Evolutionary conservation across 139 green algal genomes (phyloP).

Genomic region (Zygnema circumcarinatum): DNA sequence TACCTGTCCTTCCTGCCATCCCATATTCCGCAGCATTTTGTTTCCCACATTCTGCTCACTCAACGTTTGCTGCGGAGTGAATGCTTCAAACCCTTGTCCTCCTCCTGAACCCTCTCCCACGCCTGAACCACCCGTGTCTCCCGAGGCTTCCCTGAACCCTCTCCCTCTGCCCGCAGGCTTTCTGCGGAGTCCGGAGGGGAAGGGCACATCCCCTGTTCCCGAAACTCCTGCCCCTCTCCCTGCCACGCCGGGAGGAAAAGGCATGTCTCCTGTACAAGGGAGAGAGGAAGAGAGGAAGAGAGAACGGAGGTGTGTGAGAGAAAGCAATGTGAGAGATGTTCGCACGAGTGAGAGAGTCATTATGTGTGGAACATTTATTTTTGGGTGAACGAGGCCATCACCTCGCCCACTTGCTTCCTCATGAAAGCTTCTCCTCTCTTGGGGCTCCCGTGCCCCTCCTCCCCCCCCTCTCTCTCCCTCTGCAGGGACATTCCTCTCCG

Average conservation of each 20-base stretch:
- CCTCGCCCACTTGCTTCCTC: too few species aligned
- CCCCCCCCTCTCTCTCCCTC: too few species aligned
- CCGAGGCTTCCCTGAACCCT: background rate
- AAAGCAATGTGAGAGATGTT: too few species aligned
- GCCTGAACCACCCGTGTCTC: background rate
- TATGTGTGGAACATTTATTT: too few species aligned
- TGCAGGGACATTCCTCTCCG: background rate
- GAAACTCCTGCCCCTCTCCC: background rate
- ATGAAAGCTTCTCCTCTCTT: background rate
- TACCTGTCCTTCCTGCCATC: slow-evolving; percentile 13
- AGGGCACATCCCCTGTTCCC: background rate
- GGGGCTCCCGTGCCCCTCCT: background rate
- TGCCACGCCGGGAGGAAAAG: background rate
- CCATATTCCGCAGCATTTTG: slow-evolving; percentile 11
- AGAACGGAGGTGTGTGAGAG: too few species aligned
- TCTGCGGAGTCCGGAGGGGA: too few species aligned
- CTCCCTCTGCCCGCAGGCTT: background rate
- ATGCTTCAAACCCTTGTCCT: background rate
- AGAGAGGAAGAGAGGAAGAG: too few species aligned
- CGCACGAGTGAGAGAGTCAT: too few species aligned
- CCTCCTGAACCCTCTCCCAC: background rate
- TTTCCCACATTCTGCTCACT: background rate
- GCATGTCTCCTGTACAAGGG: background rate
- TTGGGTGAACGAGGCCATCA: too few species aligned
- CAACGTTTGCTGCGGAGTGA: background rate